Conservation (phyloP, 495 filamentous ascomycete species). For the Aspergillus egyptiacus region DNA sequence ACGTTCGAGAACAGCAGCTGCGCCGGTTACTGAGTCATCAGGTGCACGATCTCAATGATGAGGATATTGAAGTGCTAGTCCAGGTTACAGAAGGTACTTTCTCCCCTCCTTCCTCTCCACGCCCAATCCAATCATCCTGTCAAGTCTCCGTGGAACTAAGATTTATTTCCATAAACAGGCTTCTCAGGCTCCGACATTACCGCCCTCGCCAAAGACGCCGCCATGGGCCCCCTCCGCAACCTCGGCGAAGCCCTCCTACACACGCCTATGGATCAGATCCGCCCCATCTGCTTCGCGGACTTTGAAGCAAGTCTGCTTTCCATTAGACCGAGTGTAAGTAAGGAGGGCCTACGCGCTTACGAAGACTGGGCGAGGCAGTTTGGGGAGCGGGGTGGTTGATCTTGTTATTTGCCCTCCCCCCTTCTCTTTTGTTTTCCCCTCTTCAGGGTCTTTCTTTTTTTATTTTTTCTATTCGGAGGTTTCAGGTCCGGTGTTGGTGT, state of each 20-base stretch:
- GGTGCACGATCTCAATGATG: slow-evolving; percentile 69
- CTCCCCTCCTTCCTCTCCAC: background rate
- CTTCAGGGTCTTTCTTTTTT: too few species aligned
- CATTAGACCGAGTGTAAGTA: slow-evolving; percentile 87
- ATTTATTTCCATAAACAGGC: slow-evolving; percentile 43
- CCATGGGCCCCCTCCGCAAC: slow-evolving; percentile 92
- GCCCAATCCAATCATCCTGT: background rate
- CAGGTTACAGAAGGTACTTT: slow-evolving; percentile 80
- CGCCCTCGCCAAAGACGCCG: slow-evolving; percentile 93
- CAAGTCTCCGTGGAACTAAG: background rate
- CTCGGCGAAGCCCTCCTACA: slow-evolving; percentile 84
- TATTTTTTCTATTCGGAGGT: too few species aligned
- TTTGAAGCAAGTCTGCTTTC: slow-evolving; percentile 79
- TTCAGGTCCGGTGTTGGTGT: too few species aligned
- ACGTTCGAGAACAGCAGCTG: slow-evolving; percentile 73
- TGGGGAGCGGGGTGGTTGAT: slow-evolving; percentile 73
- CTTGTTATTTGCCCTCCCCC: background rate
- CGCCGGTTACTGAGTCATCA: slow-evolving; percentile 75
- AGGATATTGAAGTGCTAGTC: slow-evolving; percentile 74
- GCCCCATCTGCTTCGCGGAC: slow-evolving; percentile 75
- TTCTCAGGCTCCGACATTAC: slow-evolving; percentile 98
- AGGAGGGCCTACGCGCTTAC: slow-evolving; percentile 73
- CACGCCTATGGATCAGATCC: slow-evolving; percentile 90
- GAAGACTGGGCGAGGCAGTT: slow-evolving; percentile 94
- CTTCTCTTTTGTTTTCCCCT: background rate